Conservation (phyloP, 805 yeast species). For the Candida nonsorbophila region DNA sequence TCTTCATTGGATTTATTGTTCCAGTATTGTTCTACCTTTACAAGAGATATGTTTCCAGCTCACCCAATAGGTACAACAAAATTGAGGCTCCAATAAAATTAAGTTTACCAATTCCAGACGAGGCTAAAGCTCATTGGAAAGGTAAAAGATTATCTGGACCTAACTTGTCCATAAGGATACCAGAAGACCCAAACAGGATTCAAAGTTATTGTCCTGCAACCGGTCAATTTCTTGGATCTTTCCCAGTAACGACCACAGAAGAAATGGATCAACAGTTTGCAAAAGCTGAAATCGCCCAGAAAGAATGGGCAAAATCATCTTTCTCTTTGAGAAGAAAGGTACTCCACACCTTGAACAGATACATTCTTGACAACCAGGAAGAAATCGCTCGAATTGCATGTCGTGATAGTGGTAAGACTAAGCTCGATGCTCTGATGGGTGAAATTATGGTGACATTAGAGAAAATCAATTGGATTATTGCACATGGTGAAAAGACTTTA, state of each 20-base stretch:
- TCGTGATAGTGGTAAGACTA: conserved; percentile 93
- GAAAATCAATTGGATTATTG: conserved; percentile 83
- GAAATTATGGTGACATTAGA: conserved; percentile 94
- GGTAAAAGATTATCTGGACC: conserved; percentile 69
- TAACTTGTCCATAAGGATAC: conserved; percentile 47
- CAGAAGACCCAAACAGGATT: conserved; percentile 60
- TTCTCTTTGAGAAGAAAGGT: conserved; percentile 66
- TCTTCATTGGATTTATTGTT: conserved; percentile 32
- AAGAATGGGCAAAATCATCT: conserved; percentile 44
- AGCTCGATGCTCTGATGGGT: conserved; percentile 94
- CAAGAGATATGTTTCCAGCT: conserved; percentile 28
- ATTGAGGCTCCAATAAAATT: conserved; percentile 44
- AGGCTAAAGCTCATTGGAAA: conserved; percentile 87
- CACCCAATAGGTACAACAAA: conserved; percentile 36
- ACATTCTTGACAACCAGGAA: conserved; percentile 75
- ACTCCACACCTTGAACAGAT: conserved; percentile 64
- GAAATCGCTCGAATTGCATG: conserved; percentile 89
- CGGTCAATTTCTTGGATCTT: conserved; percentile 78
- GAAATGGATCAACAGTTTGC: conserved; percentile 67
- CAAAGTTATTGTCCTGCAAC: conserved; percentile 96
- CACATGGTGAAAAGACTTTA: conserved; percentile 73
- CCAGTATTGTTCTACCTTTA: conserved; percentile 31
- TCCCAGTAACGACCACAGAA: conserved; percentile 53
- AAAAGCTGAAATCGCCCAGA: conserved; percentile 52
- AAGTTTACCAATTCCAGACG: conserved; percentile 59